Percentiles rank a stretch among this genome's conserved stretches.
These are phyloP conservation scores for Bruguiera gymnorhiza DNA, from an alignment of 345 rosid genomes.

Conservation along the genomic window DNA sequence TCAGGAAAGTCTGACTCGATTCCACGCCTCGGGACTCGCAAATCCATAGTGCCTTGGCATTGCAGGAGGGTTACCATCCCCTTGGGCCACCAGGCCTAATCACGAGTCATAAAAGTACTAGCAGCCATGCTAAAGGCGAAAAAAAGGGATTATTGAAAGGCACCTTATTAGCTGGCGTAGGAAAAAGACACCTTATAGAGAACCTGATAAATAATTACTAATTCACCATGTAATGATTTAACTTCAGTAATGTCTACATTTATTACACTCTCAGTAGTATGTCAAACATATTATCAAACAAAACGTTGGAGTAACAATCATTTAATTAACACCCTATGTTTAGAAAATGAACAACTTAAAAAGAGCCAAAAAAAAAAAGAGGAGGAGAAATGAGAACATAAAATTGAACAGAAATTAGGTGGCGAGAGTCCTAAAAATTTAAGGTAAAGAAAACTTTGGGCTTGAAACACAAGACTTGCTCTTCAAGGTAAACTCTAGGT, in stretches of 20 bases:
- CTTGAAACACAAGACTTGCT: conserved; percentile 39
- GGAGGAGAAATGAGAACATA: neutral
- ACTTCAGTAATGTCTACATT: conserved; percentile 1
- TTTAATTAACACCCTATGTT: conserved; percentile 3
- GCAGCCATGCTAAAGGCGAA: neutral
- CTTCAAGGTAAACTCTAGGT: conserved; percentile 42
- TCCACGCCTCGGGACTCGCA: conserved; percentile 10
- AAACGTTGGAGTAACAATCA: conserved; percentile 17
- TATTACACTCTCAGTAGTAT: conserved; percentile 11
- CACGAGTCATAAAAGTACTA: conserved; percentile 6
- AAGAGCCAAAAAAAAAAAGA: neutral
- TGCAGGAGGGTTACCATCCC: conserved; percentile 10
- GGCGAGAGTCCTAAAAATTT: conserved; percentile 27
- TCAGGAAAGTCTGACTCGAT: neutral
- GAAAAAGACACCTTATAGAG: neutral
- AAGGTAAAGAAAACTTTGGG: conserved; percentile 32
- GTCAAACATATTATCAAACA: conserved; percentile 17
- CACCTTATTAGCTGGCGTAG: conserved; percentile 7
- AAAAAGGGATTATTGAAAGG: neutral
- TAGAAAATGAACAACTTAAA: conserved; percentile 4
- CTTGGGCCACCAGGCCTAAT: neutral
- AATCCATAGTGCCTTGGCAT: neutral
- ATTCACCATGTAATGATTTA: neutral
- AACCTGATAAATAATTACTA: conserved; percentile 6
- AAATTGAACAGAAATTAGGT: conserved; percentile 8